A percentile compares a stretch with the other conserved stretches of the same genome.
These are phyloP conservation scores for Paramecium primaurelia DNA, from an alignment of 73 alveolate genomes.

Conservation along the genomic window DNA sequence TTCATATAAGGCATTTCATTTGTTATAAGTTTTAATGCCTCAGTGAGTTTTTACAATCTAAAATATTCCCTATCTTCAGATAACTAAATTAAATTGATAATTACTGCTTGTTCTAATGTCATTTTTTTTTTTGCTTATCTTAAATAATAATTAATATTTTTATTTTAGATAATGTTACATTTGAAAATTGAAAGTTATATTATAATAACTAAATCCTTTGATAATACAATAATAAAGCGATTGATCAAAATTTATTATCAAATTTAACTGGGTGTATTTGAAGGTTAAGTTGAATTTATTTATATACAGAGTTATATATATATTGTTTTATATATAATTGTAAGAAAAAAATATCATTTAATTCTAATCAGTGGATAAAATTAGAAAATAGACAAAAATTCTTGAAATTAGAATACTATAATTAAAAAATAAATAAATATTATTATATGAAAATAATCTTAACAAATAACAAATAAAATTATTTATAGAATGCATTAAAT, in stretches of 20 bases:
- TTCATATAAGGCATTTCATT: not conserved
- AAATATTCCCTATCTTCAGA: not conserved
- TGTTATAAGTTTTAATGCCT: not conserved
- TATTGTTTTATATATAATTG: no score
- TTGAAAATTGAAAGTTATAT: not conserved
- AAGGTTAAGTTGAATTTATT: no score
- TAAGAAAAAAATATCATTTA: no score
- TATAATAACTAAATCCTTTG: not conserved
- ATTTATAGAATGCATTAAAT: no score
- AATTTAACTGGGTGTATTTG: not conserved
- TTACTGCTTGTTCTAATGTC: not conserved
- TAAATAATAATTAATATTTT: not conserved
- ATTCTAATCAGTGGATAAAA: not conserved
- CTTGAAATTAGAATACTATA: not conserved
- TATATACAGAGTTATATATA: no score
- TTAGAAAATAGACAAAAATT: not conserved
- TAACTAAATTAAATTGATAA: not conserved
- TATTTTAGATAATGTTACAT: not conserved
- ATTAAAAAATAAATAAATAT: no score
- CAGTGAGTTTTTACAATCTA: not conserved
- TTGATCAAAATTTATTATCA: not conserved
- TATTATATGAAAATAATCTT: no score
- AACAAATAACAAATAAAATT: no score
- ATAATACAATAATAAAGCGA: not conserved
- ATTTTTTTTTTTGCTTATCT: not conserved